phyloP scores from a whole-genome alignment of 2,329 filamentous ascomycete genomes.

The Stemphylium lycopersici region DNA sequence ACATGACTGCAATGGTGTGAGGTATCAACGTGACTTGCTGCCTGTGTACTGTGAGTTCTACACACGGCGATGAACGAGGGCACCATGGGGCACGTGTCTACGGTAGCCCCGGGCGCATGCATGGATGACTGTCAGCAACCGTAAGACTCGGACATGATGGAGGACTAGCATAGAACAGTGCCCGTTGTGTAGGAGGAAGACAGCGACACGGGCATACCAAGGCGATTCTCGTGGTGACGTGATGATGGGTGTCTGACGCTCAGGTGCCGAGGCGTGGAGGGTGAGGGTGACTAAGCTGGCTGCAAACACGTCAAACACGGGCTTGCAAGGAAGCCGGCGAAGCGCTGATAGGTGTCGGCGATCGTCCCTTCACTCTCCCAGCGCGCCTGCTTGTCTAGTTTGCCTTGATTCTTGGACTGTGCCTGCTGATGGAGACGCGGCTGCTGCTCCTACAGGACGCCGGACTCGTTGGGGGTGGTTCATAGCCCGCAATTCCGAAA shows the following conservation, averaged over 20 bases:
- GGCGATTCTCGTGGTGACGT: too few relatives aligned
- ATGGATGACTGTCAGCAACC: not conserved
- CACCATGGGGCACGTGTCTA: not conserved
- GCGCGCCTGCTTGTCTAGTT: constrained; percentile 19
- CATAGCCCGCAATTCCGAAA: constrained; percentile 30
- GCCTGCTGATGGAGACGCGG: constrained; percentile 45
- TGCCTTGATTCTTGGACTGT: constrained; percentile 27
- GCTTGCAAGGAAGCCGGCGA: constrained; percentile 13
- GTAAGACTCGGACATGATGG: not conserved
- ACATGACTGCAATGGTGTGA: not conserved
- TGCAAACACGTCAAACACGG: constrained; percentile 20
- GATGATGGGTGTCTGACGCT: too few relatives aligned
- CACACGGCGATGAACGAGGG: not conserved
- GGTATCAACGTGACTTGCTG: not conserved
- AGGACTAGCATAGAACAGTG: too few relatives aligned
- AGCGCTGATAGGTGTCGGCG: constrained; percentile 13
- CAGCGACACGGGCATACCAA: too few relatives aligned
- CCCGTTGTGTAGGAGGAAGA: too few relatives aligned
- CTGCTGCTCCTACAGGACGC: constrained; percentile 40
- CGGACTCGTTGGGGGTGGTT: constrained; percentile 43
- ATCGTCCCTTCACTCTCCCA: constrained; percentile 21
- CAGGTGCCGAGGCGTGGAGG: not conserved
- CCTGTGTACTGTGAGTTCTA: not conserved
- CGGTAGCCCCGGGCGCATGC: too few relatives aligned
- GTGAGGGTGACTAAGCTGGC: not conserved